phyloP scores from a whole-genome alignment of 768 basidiomycete genomes.

The Phaffia tasmanica region DNA sequence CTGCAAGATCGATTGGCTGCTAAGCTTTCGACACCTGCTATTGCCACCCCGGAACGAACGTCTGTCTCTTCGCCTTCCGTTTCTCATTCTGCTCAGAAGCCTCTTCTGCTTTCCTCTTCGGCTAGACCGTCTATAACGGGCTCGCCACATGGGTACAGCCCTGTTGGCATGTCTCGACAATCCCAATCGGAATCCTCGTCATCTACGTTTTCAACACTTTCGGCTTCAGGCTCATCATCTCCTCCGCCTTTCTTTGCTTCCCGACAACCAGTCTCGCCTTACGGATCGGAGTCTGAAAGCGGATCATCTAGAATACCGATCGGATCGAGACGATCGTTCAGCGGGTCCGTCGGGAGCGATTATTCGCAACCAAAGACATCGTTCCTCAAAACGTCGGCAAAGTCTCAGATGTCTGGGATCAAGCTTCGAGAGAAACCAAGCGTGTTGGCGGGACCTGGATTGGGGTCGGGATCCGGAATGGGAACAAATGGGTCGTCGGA shows the following conservation, averaged over 20 bases:
- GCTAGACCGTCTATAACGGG: conserved; percentile 9
- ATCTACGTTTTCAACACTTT: background rate
- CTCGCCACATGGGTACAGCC: conserved; percentile 1
- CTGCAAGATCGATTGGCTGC: conserved; percentile 22
- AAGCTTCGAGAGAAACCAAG: conserved; percentile 9
- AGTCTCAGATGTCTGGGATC: conserved; percentile 18
- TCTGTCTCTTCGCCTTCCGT: background rate
- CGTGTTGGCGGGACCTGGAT: background rate
- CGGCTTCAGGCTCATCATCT: background rate
- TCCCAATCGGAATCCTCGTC: conserved; percentile 9
- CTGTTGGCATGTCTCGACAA: conserved; percentile 2
- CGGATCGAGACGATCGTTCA: conserved; percentile 8
- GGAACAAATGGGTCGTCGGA: background rate
- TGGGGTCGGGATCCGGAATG: background rate
- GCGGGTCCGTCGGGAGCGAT: background rate
- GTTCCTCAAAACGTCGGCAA: conserved; percentile 24
- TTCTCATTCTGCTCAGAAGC: conserved; percentile 12
- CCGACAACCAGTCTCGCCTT: background rate
- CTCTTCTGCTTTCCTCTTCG: conserved; percentile 20
- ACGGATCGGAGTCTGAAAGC: background rate
- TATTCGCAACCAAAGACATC: conserved; percentile 6
- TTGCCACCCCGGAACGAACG: background rate
- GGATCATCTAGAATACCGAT: conserved; percentile 13
- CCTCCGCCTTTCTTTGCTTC: background rate
- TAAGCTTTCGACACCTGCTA: conserved; percentile 13